Evolutionary conservation across 352 stramenopile genomes (phyloP).

Genomic region (Globisporangium rhizosaccharum): DNA sequence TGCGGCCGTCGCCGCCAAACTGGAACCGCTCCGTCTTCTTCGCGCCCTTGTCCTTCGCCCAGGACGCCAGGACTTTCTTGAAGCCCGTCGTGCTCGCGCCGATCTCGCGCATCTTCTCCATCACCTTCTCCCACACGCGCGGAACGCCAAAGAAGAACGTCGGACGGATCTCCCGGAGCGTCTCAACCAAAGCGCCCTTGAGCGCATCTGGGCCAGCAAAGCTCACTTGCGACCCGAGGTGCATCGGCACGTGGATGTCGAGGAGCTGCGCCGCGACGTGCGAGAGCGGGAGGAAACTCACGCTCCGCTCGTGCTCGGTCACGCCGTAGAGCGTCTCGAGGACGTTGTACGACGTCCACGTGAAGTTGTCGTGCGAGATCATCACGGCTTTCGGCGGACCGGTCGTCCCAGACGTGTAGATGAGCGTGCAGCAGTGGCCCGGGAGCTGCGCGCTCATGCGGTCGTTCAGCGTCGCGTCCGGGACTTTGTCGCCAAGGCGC

Average conservation of each 20-base stretch:
- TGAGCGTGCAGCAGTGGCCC: slow-evolving; percentile 74
- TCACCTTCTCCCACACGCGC: slow-evolving; percentile 86
- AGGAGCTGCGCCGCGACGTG: slow-evolving; percentile 77
- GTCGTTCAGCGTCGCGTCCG: slow-evolving; percentile 22
- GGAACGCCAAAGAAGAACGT: slow-evolving; percentile 84
- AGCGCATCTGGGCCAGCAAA: slow-evolving; percentile 73
- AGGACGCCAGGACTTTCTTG: slow-evolving; percentile 80
- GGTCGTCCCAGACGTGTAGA: slow-evolving; percentile 89
- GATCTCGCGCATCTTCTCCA: slow-evolving; percentile 70
- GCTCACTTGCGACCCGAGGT: slow-evolving; percentile 58
- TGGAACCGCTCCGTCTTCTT: slow-evolving; percentile 58
- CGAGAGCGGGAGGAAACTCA: slow-evolving; percentile 82
- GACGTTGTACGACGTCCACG: slow-evolving; percentile 53
- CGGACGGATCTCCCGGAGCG: slow-evolving; percentile 55
- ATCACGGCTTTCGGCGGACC: slow-evolving; percentile 64
- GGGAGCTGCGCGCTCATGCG: slow-evolving; percentile 44
- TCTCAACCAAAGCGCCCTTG: slow-evolving; percentile 58
- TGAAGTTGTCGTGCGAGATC: slow-evolving; percentile 77
- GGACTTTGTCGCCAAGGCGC: slow-evolving; percentile 32
- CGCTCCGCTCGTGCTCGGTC: slow-evolving; percentile 45
- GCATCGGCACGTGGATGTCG: slow-evolving; percentile 71
- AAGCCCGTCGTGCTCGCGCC: slow-evolving; percentile 54
- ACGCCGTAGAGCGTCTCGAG: slow-evolving; percentile 48
- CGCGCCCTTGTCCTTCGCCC: slow-evolving; percentile 72
- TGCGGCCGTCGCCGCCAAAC: slow-evolving; percentile 48